Percentiles rank a stretch among this genome's conserved stretches.
These are phyloP conservation scores for Apiotrichum veenhuisii DNA, from an alignment of 1,284 basidiomycete species.

Conservation along the genomic window DNA sequence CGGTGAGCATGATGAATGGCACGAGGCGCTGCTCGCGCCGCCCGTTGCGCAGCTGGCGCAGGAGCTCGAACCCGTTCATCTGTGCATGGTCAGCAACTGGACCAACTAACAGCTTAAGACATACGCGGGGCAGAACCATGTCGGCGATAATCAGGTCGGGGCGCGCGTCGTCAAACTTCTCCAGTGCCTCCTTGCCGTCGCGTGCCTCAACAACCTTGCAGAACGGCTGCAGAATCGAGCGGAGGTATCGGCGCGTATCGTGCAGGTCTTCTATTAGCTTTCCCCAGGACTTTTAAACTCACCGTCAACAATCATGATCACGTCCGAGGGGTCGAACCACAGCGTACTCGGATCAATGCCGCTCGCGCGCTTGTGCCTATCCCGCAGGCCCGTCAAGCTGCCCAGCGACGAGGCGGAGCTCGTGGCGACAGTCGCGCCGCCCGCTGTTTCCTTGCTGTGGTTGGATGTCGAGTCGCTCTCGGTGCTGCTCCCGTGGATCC, in stretches of 20 bases:
- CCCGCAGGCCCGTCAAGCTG: not conserved
- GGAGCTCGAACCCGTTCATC: slow-evolving; percentile 38
- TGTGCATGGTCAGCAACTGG: slow-evolving; percentile 6
- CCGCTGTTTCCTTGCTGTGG: too few relatives aligned
- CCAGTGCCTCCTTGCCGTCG: slow-evolving; percentile 48
- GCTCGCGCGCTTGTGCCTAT: not conserved
- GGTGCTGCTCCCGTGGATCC: too few relatives aligned
- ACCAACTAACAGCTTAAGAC: too few relatives aligned
- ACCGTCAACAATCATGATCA: slow-evolving; percentile 46
- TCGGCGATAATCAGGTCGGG: slow-evolving; percentile 49
- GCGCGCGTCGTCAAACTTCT: slow-evolving; percentile 27
- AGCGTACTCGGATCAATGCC: slow-evolving; percentile 40
- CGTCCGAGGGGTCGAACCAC: slow-evolving; percentile 44
- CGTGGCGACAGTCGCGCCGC: too few relatives aligned
- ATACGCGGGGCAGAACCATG: slow-evolving; percentile 49
- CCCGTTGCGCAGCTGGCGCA: slow-evolving; percentile 23
- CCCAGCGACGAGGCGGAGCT: not conserved
- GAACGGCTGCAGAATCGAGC: slow-evolving; percentile 43
- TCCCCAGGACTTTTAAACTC: slow-evolving; percentile 2
- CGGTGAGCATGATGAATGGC: slow-evolving; percentile 41
- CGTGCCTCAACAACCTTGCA: slow-evolving; percentile 49
- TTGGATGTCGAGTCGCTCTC: too few relatives aligned
- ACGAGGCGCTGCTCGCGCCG: slow-evolving; percentile 23
- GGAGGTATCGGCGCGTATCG: slow-evolving; percentile 43
- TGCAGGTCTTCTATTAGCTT: slow-evolving; percentile 21